These are phyloP conservation scores for Pythium volutum DNA, from an alignment of 352 stramenopile species.

Conservation along the genomic window DNA sequence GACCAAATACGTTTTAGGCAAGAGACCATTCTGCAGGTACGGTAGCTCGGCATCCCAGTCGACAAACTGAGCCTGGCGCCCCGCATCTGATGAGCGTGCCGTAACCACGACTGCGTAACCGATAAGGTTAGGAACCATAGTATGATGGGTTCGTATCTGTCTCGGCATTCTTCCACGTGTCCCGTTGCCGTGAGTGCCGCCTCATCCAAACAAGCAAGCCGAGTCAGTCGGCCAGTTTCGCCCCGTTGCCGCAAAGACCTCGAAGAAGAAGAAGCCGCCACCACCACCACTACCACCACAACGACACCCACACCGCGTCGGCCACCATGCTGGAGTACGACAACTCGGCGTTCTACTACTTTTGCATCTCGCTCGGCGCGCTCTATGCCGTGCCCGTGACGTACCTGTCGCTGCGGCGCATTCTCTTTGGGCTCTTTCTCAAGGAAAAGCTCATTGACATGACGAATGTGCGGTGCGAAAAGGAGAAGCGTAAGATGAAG, in stretches of 20 bases:
- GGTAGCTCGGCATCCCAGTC: too few species aligned
- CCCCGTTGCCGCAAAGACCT: not conserved
- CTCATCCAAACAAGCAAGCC: not conserved
- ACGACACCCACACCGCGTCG: not conserved
- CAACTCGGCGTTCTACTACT: conserved; percentile 99
- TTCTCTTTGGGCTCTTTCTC: conserved; percentile 89
- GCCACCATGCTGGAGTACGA: conserved; percentile 97
- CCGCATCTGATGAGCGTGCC: too few species aligned
- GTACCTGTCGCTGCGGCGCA: conserved; percentile 79
- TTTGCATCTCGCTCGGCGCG: conserved; percentile 94
- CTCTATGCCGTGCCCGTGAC: conserved; percentile 97
- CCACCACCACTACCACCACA: not conserved
- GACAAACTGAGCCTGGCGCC: too few species aligned
- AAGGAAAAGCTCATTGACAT: conserved; percentile 87
- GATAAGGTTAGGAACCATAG: not conserved
- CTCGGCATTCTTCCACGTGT: conserved; percentile 27
- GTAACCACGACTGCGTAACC: not conserved
- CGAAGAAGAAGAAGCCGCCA: not conserved
- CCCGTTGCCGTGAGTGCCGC: conserved; percentile 20
- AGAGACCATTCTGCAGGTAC: too few species aligned
- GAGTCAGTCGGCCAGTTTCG: conserved; percentile 16
- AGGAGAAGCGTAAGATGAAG: conserved; percentile 83
- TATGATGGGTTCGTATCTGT: conserved; percentile 21
- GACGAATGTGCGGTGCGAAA: conserved; percentile 77
- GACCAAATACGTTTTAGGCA: not conserved